Evolutionary conservation across 2,329 filamentous ascomycete species (phyloP).

Genomic region (Arthrobotrys megalospora): DNA sequence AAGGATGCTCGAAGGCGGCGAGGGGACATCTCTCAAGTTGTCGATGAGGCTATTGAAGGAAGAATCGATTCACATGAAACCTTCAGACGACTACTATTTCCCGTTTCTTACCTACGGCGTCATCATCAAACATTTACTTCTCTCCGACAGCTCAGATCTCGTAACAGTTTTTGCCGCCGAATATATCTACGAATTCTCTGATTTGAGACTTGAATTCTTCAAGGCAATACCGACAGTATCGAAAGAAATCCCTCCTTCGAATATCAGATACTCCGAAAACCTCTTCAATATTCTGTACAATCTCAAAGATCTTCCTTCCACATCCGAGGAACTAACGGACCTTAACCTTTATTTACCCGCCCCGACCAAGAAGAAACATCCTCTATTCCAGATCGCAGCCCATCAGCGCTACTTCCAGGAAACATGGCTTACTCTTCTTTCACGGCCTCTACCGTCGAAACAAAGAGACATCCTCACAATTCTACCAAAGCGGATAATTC

Average conservation of each 20-base stretch:
- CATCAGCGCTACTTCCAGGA: constrained; percentile 83
- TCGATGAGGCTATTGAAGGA: constrained; percentile 88
- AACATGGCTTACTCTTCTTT: constrained; percentile 86
- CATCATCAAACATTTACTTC: constrained; percentile 76
- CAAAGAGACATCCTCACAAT: constrained; percentile 86
- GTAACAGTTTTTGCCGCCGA: constrained; percentile 82
- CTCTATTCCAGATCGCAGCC: constrained; percentile 78
- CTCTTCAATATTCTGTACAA: constrained; percentile 72
- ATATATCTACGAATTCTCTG: constrained; percentile 84
- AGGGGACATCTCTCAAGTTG: constrained; percentile 80
- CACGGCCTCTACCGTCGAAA: constrained; percentile 76
- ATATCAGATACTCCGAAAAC: constrained; percentile 76
- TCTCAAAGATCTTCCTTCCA: constrained; percentile 49
- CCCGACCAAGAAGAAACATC: constrained; percentile 78
- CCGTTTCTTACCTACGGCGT: constrained; percentile 77
- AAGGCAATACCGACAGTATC: constrained; percentile 68
- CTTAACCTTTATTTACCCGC: constrained; percentile 68
- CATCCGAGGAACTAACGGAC: constrained; percentile 47
- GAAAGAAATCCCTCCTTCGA: constrained; percentile 78
- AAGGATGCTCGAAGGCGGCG: constrained; percentile 74
- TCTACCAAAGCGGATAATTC: constrained; percentile 83
- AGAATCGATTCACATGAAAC: constrained; percentile 76
- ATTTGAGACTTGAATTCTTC: constrained; percentile 87
- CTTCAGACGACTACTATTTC: constrained; percentile 77
- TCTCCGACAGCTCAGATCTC: constrained; percentile 72